Percentiles rank a stretch among this genome's conserved stretches.
These are phyloP conservation scores for Collybia sordida DNA, from an alignment of 768 basidiomycete genomes.

Conservation along the genomic window DNA sequence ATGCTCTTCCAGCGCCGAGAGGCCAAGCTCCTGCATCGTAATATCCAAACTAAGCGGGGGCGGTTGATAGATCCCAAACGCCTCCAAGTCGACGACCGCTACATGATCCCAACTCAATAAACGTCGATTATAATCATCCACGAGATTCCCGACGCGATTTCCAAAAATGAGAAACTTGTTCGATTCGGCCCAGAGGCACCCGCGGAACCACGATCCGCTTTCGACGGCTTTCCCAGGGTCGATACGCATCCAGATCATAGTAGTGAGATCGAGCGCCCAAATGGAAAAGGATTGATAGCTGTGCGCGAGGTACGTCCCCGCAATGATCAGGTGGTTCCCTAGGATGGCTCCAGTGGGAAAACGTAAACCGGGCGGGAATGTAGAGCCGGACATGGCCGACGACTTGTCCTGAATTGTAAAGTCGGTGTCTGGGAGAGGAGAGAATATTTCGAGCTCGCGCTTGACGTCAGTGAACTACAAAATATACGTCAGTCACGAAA, in stretches of 20 bases:
- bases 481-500: conserved; percentile 10
- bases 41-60: conserved; percentile 65
- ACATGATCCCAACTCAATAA: conserved; percentile 91
- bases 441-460: conserved; percentile 91
- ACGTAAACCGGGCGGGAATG: conserved; percentile 91
- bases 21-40: conserved; percentile 80
- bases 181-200: conserved; percentile 80
- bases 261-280: conserved; percentile 88
- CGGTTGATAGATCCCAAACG: conserved; percentile 94
- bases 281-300: conserved; percentile 94
- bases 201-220: conserved; percentile 93
- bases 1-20: conserved; percentile 79
- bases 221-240: conserved; percentile 86
- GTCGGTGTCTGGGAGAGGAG: conserved; percentile 71
- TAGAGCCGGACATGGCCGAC: conserved; percentile 71
- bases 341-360: conserved; percentile 95
- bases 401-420: conserved; percentile 85
- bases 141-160: conserved; percentile 82
- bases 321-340: conserved; percentile 89
- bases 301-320: conserved; percentile 93
- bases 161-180: conserved; percentile 92
- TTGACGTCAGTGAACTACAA: conserved; percentile 89
- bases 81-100: conserved; percentile 87
- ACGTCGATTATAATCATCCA: conserved; percentile 90
- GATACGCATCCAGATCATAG: conserved; percentile 84